These are phyloP conservation scores for Monascus ruber DNA, from an alignment of 2,329 filamentous ascomycete species.

Conservation along the genomic window DNA sequence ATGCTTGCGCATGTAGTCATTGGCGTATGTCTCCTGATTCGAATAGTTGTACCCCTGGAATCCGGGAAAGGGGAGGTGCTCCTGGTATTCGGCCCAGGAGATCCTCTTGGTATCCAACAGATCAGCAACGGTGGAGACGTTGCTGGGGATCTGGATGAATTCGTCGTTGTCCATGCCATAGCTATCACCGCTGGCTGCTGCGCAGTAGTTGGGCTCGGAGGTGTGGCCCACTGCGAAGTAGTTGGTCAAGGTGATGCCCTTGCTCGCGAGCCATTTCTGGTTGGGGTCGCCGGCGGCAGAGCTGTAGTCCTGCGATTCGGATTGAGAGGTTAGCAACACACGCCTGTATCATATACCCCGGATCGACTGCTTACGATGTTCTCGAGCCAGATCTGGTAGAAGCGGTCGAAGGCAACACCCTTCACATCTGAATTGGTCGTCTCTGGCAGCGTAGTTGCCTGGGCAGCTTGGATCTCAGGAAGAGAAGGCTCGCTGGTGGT, in stretches of 20 bases:
- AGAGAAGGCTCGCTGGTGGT: constrained; percentile 3
- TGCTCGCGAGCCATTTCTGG: constrained; percentile 6
- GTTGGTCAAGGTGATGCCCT: constrained; percentile 47
- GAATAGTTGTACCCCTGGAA: constrained; percentile 51
- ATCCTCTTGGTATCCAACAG: constrained; percentile 52
- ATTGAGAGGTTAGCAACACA: background rate
- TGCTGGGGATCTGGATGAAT: constrained; percentile 43
- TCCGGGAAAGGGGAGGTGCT: constrained; percentile 61
- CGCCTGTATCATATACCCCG: background rate
- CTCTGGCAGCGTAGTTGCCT: constrained; percentile 46
- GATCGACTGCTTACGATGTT: constrained; percentile 43
- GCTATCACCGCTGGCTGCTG: constrained; percentile 54
- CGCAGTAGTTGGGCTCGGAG: constrained; percentile 61
- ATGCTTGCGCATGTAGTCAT: constrained; percentile 71
- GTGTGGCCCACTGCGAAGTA: constrained; percentile 54
- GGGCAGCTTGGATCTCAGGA: constrained; percentile 6
- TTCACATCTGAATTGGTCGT: constrained; percentile 51
- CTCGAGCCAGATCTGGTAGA: constrained; percentile 62
- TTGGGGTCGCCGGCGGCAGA: constrained; percentile 47
- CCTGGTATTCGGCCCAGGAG: constrained; percentile 58
- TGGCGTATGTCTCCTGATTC: constrained; percentile 52
- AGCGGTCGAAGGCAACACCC: constrained; percentile 59
- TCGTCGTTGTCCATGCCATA: constrained; percentile 57
- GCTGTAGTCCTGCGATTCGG: constrained; percentile 43
- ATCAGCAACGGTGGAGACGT: constrained; percentile 52